Evolutionary conservation across 805 yeast genomes (phyloP), one percentile per base, ranked within the genome.

Genomic region (Clavispora phyllophila): DNA sequence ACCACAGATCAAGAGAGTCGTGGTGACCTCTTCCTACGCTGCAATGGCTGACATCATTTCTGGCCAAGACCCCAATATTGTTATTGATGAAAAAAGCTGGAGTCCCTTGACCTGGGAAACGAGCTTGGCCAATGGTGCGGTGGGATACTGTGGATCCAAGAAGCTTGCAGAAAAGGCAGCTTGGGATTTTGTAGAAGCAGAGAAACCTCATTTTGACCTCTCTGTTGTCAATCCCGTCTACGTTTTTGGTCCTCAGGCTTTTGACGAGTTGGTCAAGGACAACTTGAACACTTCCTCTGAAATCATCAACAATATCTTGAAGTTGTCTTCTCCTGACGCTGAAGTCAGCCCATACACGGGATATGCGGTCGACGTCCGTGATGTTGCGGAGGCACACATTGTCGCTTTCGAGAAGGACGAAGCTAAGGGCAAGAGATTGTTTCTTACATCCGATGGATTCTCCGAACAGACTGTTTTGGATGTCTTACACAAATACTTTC

Each of bases 81-180:
- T 27, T 5, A 10, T n/a, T 23, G 41, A 29, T 13, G 49, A 43
- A 13, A 24, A 20, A 15, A 59, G 68, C 19, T 78, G 82, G 79
- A 78, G 79, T 46, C 75, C 73, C 34, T 63, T 76, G 25, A 68
- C 77, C n/a, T 72, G 75, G 70, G 78, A 75, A 37, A 69, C 70
- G 44, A 56, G 57, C 13, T 33, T 41, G 40, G 36, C 32, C 20
- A 42, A 41, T 28, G 8, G 31, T 13, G 14, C 15, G 9, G 26
- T n/a, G 13, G 43, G 41, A 4, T 42, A 45, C 44, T 37, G 37
- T 15, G 46, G 35, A 3, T 36, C 39, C 4, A 42, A 45, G 24
- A 42, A 27, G 12, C 37, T 40, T 26, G 49, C 49, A 2, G 49
- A 45, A 24, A 19, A 42, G 24, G 44, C 49, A 47, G 75, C 79